Base-by-base conservation (phyloP, 345 rosid species). In the Murraya paniculata region DNA sequence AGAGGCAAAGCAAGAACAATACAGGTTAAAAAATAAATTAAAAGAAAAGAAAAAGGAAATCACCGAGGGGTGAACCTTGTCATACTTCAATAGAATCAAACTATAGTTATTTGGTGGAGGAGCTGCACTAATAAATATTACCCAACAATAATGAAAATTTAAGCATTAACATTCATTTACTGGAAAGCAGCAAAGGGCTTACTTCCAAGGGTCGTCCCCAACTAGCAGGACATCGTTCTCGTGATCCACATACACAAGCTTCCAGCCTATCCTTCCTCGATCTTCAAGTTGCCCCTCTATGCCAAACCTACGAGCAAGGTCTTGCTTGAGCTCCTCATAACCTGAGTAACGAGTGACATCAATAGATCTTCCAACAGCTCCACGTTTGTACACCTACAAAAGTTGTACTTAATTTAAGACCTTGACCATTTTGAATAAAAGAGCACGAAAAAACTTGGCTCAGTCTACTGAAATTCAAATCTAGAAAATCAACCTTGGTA, bases 191-290 rank as follows among this genome's bases (percentile, higher is more conserved):
- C 31, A 60, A 13, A 50, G 73, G 60, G 68, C 94, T 89, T 87
- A 90, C 97, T 90, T 93, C 97, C 97, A 92, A 33, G 97, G 94
- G 77, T 92, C 97, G 76, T 92, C 97, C 68, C 97, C 97, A 7
- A 92, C 94, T 41, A 92, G 89, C 67, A 90, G 81, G 48, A 90
- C 92, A 81, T 92, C 97, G 64, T 84, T 86, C 81, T 92, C 94
- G 11, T 86, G 97, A 89, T 92, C 97, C 68, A 87, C 87, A 45
- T 92, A 92, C 69, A 92, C 94, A 71, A 92, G 93, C 73, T 92
- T 92, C 97, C 94, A 92, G 59, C 92, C 97, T 53, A 87, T 65
- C 79, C 92, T 92, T 61, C 85, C 87, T 19, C 84, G 83, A 35
- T 87, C 91, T 83, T 92, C 94, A 82, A 92, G 80, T 85, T 90